Evolutionary conservation across 1,284 basidiomycete genomes (phyloP), one percentile per base, ranked within the genome.

Genomic region (Pseudozyma tsukubaensis): DNA sequence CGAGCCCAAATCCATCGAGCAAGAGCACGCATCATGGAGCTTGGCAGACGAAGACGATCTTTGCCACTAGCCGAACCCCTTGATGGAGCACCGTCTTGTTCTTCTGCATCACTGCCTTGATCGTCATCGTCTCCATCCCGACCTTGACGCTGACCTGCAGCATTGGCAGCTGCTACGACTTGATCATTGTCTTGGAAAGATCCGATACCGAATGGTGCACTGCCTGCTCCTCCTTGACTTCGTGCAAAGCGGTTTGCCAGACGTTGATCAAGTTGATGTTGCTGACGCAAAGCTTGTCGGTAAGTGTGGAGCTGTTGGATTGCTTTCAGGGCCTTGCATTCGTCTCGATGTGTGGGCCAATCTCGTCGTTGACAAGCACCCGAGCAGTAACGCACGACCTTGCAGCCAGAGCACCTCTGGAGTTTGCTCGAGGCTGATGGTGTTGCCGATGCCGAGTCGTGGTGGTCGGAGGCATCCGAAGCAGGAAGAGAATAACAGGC

Each of bases 381-480:
- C 8, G 61, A 63, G 51, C 74, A 76, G 59, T 77, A 77, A 16
- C 61, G 57, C 21, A 74, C 44, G 9, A 67, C 51, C 55, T 74
- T 72, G 63, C 74, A 77, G 3, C 51, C 74, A 14, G 74, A 72
- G 29, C 74, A 77, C n/a, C 71, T 56, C 34, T 68, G 65, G 29
- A 77, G 57, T 50, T 59, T 71, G 49, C 34, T 51, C 18, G 61
- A 13, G 4, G 14, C n/a, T 8, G 50, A 14, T 16, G 56, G 5
- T 1, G 51, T 29, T 9, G 40, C 34, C 24, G 24, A 29, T 6
- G 24, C 24, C 6, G 24, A 29, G 24, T 29, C 24, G 24, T 29
- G 24, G 24, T 29, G 24, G 19, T 42, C 42, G 7, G 55, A 8
- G 1, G 19, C 44, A 24, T 66, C 50, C 24, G 55, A 36, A 4